A percentile compares a stretch with the other conserved stretches of the same genome.
These are phyloP conservation scores for Primulina tabacum DNA, from an alignment of 257 asterid genomes.

Conservation along the genomic window DNA sequence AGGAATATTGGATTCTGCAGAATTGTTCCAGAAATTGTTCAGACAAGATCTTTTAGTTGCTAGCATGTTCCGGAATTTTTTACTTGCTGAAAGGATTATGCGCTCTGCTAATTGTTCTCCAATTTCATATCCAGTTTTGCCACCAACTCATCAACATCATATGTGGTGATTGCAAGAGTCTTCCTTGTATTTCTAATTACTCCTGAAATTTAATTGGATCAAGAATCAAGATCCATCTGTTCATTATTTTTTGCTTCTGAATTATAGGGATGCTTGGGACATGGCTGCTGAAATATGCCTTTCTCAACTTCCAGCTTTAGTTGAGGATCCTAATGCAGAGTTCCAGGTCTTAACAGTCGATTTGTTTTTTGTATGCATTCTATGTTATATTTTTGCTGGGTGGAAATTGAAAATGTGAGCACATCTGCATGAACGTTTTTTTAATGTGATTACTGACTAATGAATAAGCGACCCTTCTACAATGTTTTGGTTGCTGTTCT, in stretches of 20 bases:
- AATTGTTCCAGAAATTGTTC: slow-evolving; percentile 92
- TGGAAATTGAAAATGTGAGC: neutral
- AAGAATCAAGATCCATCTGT: slow-evolving; percentile 21
- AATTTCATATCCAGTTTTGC: slow-evolving; percentile 80
- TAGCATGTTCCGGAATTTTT: slow-evolving; percentile 86
- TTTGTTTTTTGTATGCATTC: slow-evolving; percentile 13
- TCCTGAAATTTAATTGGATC: slow-evolving; percentile 10
- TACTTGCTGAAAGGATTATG: slow-evolving; percentile 98
- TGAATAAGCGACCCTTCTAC: slow-evolving; percentile 3
- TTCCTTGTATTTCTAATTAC: slow-evolving; percentile 6
- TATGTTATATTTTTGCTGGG: slow-evolving; percentile 19
- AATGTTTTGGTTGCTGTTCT: slow-evolving; percentile 18
- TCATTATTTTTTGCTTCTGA: slow-evolving; percentile 23
- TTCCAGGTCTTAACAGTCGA: slow-evolving; percentile 60
- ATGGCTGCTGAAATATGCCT: slow-evolving; percentile 99
- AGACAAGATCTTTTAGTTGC: slow-evolving; percentile 99
- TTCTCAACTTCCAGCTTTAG: slow-evolving; percentile 89
- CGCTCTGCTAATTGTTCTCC: slow-evolving; percentile 99
- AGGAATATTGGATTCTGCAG: slow-evolving; percentile 45
- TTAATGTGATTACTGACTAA: slow-evolving; percentile 13
- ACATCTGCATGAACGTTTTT: neutral
- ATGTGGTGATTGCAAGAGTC: slow-evolving; percentile 67
- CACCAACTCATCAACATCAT: slow-evolving; percentile 98
- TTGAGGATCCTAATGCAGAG: slow-evolving; percentile 89
- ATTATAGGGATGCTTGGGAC: slow-evolving; percentile 98